Conservation (phyloP, 306 rosid genomes). For the Quercus berberidifolia region DNA sequence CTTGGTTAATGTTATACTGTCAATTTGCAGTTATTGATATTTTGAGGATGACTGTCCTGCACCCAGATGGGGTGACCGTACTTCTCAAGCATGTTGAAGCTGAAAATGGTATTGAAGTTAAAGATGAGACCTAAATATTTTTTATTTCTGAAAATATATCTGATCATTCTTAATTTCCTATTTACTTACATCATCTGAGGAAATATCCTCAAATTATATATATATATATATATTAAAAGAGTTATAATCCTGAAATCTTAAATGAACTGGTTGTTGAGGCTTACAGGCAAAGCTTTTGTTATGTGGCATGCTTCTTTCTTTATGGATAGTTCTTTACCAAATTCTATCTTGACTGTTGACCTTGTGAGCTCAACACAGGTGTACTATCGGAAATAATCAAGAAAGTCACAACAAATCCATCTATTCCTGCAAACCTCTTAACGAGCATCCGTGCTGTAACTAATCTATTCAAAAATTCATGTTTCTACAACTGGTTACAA, state of each 20-base stretch:
- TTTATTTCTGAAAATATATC: constrained; percentile 14
- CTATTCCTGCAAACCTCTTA: constrained; percentile 74
- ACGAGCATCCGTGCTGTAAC: constrained; percentile 74
- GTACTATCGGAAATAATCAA: constrained; percentile 50
- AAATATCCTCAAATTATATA: background rate
- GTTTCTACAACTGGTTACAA: constrained; percentile 65
- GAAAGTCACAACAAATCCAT: constrained; percentile 49
- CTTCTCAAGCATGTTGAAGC: constrained; percentile 54
- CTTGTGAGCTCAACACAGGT: constrained; percentile 40
- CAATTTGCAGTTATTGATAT: constrained; percentile 72
- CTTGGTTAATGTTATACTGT: constrained; percentile 17
- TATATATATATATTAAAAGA: background rate
- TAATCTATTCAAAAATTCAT: constrained; percentile 74
- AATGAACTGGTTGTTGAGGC: background rate
- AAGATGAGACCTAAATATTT: background rate
- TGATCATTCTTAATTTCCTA: constrained; percentile 12
- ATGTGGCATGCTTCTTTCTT: background rate
- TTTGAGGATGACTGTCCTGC: constrained; percentile 71
- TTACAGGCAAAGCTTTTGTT: background rate
- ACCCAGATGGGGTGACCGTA: constrained; percentile 71
- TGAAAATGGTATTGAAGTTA: constrained; percentile 59
- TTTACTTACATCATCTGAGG: background rate
- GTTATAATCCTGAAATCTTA: background rate
- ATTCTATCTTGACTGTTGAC: constrained; percentile 20
- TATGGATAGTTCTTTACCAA: background rate